Base-by-base conservation (phyloP, 2,329 filamentous ascomycete species). In the Paracoccidioides lutzii region DNA sequence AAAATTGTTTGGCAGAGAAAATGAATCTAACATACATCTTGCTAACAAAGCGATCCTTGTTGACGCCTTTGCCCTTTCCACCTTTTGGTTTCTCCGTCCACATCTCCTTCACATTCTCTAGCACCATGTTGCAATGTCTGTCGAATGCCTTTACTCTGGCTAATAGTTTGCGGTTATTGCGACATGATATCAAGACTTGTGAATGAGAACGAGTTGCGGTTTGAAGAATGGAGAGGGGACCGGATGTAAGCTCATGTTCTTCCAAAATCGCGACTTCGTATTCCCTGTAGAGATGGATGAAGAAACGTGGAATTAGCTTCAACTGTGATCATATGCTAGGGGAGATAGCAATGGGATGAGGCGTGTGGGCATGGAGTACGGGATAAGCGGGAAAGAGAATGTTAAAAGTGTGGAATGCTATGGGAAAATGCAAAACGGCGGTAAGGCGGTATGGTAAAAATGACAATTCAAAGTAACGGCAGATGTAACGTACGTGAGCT, bases 31-130 rank as follows among this genome's bases (percentile, higher is more conserved):
- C 83, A 63, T 71, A 90, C 90, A 96, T 91, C 78, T 96, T 96
- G 80, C 88, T 95, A 67, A 97, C 93, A 73, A 96, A 96, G 44
- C 93, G 80, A 73, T 98, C 93, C 82, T 97, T 96, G 77, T 98
- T 98, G 60, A 97, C 88, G 55, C 90, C 90, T 75, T 90, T 90
- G 78, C 91, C 93, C 62, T 91, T 91, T 62, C 84, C 85, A 28
- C 87, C 83, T 67, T 88, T 79, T 51, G 91, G 90, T 55, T 87
- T 93, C 76, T 98, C 93, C 8, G 90, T 96, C 93, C 93, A 98
- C 91, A 98, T 97, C 76, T 98, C 93, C 79, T 94, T 94, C 45
- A 94, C 90, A 64, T 95, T 95, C 78, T 95, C 90, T 50, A 96
- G 78, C 3, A 95, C 88, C 93, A 98, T 97, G 76, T 98, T 98